Evolutionary conservation across 2,329 filamentous ascomycete genomes (phyloP).

Genomic region (Pseudocercospora musae): DNA sequence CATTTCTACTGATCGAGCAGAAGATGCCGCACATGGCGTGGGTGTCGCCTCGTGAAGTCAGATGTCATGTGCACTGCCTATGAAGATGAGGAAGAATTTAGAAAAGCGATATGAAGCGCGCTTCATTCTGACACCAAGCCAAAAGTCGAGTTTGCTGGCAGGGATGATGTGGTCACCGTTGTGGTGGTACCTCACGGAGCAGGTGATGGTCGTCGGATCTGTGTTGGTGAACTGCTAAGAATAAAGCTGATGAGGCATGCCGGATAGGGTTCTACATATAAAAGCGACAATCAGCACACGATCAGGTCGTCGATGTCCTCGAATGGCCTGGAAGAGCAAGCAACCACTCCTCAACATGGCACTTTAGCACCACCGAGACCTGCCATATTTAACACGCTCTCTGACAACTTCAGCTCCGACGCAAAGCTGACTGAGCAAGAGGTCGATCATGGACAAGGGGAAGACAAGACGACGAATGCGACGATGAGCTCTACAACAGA

Average conservation of each 20-base stretch:
- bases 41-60: neutral
- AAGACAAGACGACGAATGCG: neutral
- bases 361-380: slow-evolving; percentile 15
- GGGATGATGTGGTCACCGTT: neutral
- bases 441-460: neutral
- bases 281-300: neutral
- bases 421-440: neutral
- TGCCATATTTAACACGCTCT: slow-evolving; percentile 13
- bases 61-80: neutral
- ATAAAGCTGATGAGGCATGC: neutral
- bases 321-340: slow-evolving; percentile 17
- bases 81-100: neutral
- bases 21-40: slow-evolving; percentile 37
- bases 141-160: neutral
- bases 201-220: neutral
- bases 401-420: slow-evolving; percentile 15
- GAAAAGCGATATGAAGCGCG: neutral
- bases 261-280: neutral
- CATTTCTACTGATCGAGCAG: slow-evolving; percentile 30
- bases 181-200: neutral
- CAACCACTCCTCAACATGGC: slow-evolving; percentile 17
- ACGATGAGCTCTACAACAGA: slow-evolving; percentile 4
- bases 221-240: neutral
- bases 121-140: neutral
- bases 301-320: slow-evolving; percentile 29